phyloP scores from a whole-genome alignment of 2,329 filamentous ascomycete species.

The Sporothrix pallida region DNA sequence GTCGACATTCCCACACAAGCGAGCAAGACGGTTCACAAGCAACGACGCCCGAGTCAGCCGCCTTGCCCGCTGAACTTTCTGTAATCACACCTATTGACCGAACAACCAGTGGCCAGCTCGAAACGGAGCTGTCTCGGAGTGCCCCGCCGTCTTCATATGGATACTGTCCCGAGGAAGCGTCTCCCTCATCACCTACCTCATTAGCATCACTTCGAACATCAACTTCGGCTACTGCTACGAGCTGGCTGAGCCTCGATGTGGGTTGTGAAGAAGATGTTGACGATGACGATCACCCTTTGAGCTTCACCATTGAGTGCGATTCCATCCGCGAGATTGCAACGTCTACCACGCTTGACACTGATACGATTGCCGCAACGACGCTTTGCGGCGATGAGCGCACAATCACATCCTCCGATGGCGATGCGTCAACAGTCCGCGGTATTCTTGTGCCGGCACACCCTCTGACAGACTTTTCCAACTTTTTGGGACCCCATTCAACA shows the following conservation, averaged over 20 bases:
- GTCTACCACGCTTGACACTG: not conserved
- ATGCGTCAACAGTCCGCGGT: constrained; percentile 31
- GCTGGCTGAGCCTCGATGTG: constrained; percentile 17
- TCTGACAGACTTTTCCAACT: constrained; percentile 47
- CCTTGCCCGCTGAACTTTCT: not conserved
- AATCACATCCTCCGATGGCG: constrained; percentile 27
- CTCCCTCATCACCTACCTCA: not conserved
- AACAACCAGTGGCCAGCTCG: not conserved
- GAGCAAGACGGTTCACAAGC: not conserved
- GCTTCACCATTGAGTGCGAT: constrained; percentile 32
- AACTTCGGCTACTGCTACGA: not conserved
- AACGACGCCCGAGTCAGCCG: not conserved
- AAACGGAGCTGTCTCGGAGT: not conserved
- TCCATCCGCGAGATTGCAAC: constrained; percentile 25
- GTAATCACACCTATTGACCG: not conserved
- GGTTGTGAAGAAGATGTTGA: not conserved
- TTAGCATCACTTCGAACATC: not conserved
- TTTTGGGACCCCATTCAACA: constrained; percentile 41
- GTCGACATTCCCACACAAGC: not conserved
- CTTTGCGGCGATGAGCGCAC: constrained; percentile 5
- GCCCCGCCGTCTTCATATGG: not conserved
- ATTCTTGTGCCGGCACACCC: constrained; percentile 28
- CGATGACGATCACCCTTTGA: not conserved
- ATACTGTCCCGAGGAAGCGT: too few species aligned
- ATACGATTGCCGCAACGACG: not conserved